Conservation (phyloP, 2,329 filamentous ascomycete genomes). For the Ophiostoma ulmi region DNA sequence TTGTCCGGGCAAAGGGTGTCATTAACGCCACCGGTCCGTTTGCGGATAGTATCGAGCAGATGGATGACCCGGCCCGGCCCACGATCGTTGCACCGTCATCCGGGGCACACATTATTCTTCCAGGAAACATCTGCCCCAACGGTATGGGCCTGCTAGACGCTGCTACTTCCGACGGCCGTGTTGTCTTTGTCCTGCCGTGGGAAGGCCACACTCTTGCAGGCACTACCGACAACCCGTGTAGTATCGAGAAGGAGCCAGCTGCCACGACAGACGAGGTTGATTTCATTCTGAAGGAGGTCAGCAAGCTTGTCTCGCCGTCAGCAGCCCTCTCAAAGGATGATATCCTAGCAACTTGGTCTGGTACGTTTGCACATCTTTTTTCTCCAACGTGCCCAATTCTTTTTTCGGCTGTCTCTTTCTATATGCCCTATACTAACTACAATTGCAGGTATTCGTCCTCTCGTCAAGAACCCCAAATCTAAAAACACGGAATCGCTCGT, state of each 20-base stretch:
- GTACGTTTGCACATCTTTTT: neutral
- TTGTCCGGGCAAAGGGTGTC: constrained; percentile 71
- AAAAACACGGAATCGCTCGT: constrained; percentile 79
- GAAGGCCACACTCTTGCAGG: constrained; percentile 81
- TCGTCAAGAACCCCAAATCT: constrained; percentile 75
- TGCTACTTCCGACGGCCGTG: constrained; percentile 74
- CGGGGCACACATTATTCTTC: constrained; percentile 77
- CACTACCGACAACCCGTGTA: constrained; percentile 70
- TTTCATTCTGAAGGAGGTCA: constrained; percentile 66
- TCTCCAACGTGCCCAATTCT: neutral
- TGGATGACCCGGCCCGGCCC: constrained; percentile 65
- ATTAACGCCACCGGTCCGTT: constrained; percentile 84
- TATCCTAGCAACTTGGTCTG: constrained; percentile 51
- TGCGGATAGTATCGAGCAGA: constrained; percentile 71
- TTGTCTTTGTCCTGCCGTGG: constrained; percentile 85
- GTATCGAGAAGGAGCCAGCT: constrained; percentile 40
- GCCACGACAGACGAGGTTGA: constrained; percentile 21
- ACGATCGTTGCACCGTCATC: constrained; percentile 76
- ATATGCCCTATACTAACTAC: constrained; percentile 23
- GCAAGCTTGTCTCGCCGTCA: constrained; percentile 69
- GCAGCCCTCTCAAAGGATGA: constrained; percentile 20
- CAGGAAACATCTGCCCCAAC: constrained; percentile 70
- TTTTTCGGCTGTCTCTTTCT: neutral
- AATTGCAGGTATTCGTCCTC: constrained; percentile 56
- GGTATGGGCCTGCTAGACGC: constrained; percentile 82